Evolutionary conservation across 345 rosid species (phyloP).

Genomic region (Excoecaria agallocha): DNA sequence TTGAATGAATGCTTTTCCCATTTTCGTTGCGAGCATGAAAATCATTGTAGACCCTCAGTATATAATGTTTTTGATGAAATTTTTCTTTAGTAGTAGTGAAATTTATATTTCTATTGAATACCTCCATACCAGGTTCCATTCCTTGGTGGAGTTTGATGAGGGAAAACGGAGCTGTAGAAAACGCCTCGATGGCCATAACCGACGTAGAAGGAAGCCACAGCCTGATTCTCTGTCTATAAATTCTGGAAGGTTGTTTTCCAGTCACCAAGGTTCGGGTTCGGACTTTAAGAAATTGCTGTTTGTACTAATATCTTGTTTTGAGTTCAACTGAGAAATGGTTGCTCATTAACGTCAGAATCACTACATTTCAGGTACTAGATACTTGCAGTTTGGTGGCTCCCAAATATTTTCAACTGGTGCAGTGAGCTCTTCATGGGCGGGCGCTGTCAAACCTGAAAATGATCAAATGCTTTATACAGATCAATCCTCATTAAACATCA

Average conservation of each 20-base stretch:
- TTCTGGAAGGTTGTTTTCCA: constrained; percentile 42
- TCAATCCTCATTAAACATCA: constrained; percentile 37
- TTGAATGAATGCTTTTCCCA: background rate
- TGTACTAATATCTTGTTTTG: background rate
- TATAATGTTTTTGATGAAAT: background rate
- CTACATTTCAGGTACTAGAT: constrained; percentile 41
- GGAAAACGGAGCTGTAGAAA: constrained; percentile 81
- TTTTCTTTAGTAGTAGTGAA: background rate
- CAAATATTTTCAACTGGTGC: constrained; percentile 35
- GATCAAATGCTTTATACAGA: constrained; percentile 25
- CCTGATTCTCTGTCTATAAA: constrained; percentile 43
- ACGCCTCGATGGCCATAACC: constrained; percentile 76
- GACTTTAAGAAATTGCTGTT: background rate
- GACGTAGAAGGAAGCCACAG: constrained; percentile 69
- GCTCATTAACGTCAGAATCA: background rate
- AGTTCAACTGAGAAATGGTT: background rate
- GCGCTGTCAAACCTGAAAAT: constrained; percentile 34
- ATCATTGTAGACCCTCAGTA: no score
- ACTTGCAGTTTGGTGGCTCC: constrained; percentile 41
- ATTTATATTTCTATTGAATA: background rate
- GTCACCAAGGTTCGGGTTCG: constrained; percentile 45
- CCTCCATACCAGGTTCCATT: constrained; percentile 53
- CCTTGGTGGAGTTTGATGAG: constrained; percentile 68
- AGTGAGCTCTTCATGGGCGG: constrained; percentile 43
- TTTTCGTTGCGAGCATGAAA: background rate